Percentiles rank a stretch among this genome's conserved stretches.
phyloP scores from a whole-genome alignment of 768 basidiomycete genomes.

The Rhodotorula graminis region DNA sequence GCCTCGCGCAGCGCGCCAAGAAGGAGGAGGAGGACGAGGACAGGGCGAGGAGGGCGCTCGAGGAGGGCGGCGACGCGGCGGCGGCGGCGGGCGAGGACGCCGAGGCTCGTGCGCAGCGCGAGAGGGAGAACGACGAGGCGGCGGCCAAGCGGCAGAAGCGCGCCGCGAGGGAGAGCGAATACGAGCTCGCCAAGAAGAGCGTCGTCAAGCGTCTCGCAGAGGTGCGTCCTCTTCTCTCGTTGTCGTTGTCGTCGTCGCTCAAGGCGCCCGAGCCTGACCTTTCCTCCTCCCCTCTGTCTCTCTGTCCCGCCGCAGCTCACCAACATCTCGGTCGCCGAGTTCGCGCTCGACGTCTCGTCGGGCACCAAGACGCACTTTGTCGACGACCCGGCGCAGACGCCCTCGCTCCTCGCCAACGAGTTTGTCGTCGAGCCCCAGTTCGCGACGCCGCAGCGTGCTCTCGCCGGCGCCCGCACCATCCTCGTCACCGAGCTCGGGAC shows the following conservation, averaged over 20 bases:
- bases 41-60: slow-evolving; percentile 55
- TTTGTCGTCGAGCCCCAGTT: slow-evolving; percentile 51
- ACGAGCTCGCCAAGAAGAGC: slow-evolving; percentile 76
- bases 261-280: background rate
- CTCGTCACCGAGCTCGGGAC: slow-evolving; percentile 84
- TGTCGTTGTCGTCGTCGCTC: background rate
- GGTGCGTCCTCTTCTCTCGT: slow-evolving; percentile 49
- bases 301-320: slow-evolving; percentile 61
- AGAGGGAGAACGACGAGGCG: slow-evolving; percentile 54
- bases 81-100: slow-evolving; percentile 46
- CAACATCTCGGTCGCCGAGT: slow-evolving; percentile 72
- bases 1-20: background rate
- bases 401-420: slow-evolving; percentile 76
- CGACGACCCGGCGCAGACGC: slow-evolving; percentile 75
- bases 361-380: slow-evolving; percentile 56
- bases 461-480: slow-evolving; percentile 56
- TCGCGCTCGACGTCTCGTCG: slow-evolving; percentile 71
- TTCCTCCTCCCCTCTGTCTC: background rate
- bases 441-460: slow-evolving; percentile 6
- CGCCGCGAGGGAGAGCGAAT: slow-evolving; percentile 76
- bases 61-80: slow-evolving; percentile 13
- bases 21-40: slow-evolving; percentile 42
- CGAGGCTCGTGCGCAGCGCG: slow-evolving; percentile 49
- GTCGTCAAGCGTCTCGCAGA: slow-evolving; percentile 71
- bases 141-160: slow-evolving; percentile 64